Percentiles rank a stretch among this genome's conserved stretches.
Conservation (phyloP, 2,329 filamentous ascomycete species). For the Hypoxylon sp. region DNA sequence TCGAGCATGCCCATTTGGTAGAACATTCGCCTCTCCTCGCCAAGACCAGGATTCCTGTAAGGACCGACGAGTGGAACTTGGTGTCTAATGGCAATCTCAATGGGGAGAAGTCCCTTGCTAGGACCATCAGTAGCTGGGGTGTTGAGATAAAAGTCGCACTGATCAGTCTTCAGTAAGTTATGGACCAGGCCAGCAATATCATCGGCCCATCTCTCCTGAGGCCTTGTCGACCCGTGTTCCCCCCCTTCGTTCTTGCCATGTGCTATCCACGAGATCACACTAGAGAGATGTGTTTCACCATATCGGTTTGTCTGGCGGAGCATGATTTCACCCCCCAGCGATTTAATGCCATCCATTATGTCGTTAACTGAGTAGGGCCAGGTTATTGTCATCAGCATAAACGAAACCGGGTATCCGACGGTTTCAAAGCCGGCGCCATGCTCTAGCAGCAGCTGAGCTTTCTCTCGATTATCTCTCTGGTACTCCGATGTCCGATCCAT, state of each 20-base stretch:
- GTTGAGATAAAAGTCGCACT: not conserved
- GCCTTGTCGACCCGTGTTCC: not conserved
- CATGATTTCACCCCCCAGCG: not conserved
- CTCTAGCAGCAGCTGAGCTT: not conserved
- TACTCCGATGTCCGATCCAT: not conserved
- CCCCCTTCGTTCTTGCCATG: not conserved
- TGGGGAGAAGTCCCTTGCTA: not conserved
- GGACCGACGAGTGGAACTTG: not conserved
- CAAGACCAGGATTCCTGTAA: too few relatives aligned
- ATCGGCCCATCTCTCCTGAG: not conserved
- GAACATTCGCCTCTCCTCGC: too few relatives aligned
- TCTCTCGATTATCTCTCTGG: not conserved
- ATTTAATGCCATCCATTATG: not conserved
- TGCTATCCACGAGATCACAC: not conserved
- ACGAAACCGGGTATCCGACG: conserved; percentile 1
- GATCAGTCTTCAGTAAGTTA: not conserved
- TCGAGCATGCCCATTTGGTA: not conserved
- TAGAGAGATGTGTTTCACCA: conserved; percentile 5
- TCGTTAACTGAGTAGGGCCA: not conserved
- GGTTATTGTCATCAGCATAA: not conserved
- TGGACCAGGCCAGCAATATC: not conserved
- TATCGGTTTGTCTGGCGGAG: not conserved
- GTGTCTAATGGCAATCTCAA: conserved; percentile 1
- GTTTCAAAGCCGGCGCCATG: not conserved
- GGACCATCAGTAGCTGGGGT: not conserved